Base-by-base conservation (phyloP, 2,329 filamentous ascomycete species). In the Daldinia eschscholtzii region DNA sequence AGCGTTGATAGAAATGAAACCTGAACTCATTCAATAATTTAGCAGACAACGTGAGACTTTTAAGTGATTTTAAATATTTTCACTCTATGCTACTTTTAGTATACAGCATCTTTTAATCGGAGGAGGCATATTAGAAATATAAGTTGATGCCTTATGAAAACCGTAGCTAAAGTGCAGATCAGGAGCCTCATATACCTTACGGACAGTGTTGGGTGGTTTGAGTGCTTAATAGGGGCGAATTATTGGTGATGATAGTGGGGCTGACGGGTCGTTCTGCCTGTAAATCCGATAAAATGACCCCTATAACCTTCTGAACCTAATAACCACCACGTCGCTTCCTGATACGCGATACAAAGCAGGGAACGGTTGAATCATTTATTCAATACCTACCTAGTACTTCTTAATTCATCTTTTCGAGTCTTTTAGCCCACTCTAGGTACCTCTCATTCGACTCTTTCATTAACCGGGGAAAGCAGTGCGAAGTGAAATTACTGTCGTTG, bases 191-290 rank as follows among this genome's bases (percentile, higher is more conserved):
- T n/a, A n/a, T n/a, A n/a, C n/a, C n/a, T n/a, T n/a, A n/a, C n/a
- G n/a, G n/a, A 33, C 5, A 9, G 30, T 9, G 5, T 33, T 33
- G 4, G 30, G 30, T 33, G 30, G 30, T 33, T 33, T 33, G 9
- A 6, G 30, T 33, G 30, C 30, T 9, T 35, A 9, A 6, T 35
- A 35, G 33, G 33, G 33, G 33, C 33, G 33, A 35, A 10, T 35
- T 35, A 35, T 35, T 9, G 26, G 46, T 12, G 26, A 28, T 57
- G 33, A 41, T 53, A 55, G 55, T 58, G 60, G 60, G 58, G 57
- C 58, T 61, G 30, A 57, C 33, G 52, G 61, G 20, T n/a, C n/a
- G 9, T 37, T 33, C 30, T 41, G 48, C 56, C 61, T 59, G 44
- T 53, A 68, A 46, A 28, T 26, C 42, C 37, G 28, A 53, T 57